A percentile compares a stretch with the other conserved stretches of the same genome.
Evolutionary conservation across 352 stramenopile genomes (phyloP).

Genomic region (Pythium monospermum): DNA sequence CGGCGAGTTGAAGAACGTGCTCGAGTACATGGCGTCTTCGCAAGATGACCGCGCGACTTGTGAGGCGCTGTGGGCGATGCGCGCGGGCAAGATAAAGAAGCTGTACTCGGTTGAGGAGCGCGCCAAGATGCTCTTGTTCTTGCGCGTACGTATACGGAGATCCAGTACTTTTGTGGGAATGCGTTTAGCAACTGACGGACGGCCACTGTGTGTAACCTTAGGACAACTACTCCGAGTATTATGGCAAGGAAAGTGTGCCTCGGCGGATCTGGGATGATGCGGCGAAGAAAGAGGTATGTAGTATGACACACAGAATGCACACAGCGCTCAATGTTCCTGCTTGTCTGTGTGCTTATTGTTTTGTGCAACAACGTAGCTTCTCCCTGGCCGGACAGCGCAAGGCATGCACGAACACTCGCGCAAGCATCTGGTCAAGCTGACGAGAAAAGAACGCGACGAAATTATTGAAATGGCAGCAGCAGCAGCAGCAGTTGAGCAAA

Average conservation of each 20-base stretch:
- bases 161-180: background rate
- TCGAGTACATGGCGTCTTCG: slow-evolving; percentile 28
- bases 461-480: background rate
- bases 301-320: too few relatives aligned
- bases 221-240: slow-evolving; percentile 8
- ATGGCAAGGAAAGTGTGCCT: slow-evolving; percentile 2
- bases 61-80: background rate
- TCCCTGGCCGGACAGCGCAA: slow-evolving; percentile 29
- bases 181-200: background rate
- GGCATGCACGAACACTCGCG: slow-evolving; percentile 60
- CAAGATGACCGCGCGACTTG: background rate
- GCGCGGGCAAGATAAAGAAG: slow-evolving; percentile 6
- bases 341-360: too few relatives aligned
- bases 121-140: slow-evolving; percentile 44
- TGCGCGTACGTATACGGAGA: too few relatives aligned
- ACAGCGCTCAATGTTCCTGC: background rate
- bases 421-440: slow-evolving; percentile 38
- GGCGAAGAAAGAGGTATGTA: slow-evolving; percentile 3
- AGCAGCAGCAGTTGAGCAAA: background rate
- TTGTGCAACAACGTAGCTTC: too few relatives aligned
- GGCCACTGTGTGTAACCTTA: background rate
- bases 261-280: slow-evolving; percentile 17
- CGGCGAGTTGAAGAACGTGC: slow-evolving; percentile 24
- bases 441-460: slow-evolving; percentile 21
- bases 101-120: slow-evolving; percentile 41